A percentile compares a stretch with the other conserved stretches of the same genome.
phyloP scores from a whole-genome alignment of 352 stramenopile species.

The Phytopythium kandeliae region DNA sequence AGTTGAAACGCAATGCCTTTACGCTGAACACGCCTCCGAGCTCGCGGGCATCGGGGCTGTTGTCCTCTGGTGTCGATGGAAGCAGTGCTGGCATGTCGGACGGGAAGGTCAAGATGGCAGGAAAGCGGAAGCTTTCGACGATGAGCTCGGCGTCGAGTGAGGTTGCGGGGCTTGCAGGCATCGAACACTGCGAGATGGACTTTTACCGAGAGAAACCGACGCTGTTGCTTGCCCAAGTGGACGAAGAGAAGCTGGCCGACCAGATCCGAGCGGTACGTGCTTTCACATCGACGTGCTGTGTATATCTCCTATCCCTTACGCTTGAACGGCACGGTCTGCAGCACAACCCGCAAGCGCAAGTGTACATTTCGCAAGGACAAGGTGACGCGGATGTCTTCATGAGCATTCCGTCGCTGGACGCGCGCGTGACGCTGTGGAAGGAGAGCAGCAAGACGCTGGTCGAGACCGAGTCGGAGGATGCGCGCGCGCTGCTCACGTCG shows the following conservation, averaged over 20 bases:
- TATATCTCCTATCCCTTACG: background rate
- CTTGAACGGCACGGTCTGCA: constrained; percentile 10
- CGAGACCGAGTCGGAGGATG: constrained; percentile 71
- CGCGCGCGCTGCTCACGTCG: constrained; percentile 51
- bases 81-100: background rate
- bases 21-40: constrained; percentile 33
- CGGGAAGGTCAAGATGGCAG: constrained; percentile 13
- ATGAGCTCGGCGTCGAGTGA: background rate
- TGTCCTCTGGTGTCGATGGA: background rate
- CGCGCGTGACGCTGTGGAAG: constrained; percentile 73
- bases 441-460: constrained; percentile 69
- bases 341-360: constrained; percentile 60
- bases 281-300: background rate
- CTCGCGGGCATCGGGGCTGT: background rate
- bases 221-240: constrained; percentile 61
- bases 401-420: constrained; percentile 73
- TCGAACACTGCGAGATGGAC: constrained; percentile 17
- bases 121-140: constrained; percentile 17
- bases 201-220: constrained; percentile 49
- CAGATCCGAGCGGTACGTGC: constrained; percentile 64
- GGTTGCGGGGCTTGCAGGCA: background rate
- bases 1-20: constrained; percentile 52
- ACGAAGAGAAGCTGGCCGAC: constrained; percentile 73
- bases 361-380: constrained; percentile 78
- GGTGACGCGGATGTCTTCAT: constrained; percentile 76